These are phyloP conservation scores for Debaryomycetaceae sp. DNA, from an alignment of 1,139 yeast genomes.

Conservation along the genomic window DNA sequence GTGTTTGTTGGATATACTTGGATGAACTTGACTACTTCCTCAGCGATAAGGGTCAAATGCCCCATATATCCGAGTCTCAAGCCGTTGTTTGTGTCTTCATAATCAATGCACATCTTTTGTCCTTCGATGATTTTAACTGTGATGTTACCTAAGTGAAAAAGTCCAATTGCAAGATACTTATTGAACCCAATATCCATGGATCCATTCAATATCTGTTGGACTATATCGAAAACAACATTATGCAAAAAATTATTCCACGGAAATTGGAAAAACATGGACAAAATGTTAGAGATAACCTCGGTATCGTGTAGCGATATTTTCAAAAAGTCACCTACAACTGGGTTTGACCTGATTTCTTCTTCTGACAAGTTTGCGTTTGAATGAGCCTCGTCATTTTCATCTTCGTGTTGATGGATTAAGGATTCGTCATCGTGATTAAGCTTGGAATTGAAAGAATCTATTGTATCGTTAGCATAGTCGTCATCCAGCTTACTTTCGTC, in stretches of 20 bases:
- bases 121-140: conserved; percentile 81
- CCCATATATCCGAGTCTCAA: conserved; percentile 96
- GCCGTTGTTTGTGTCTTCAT: conserved; percentile 57
- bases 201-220: conserved; percentile 93
- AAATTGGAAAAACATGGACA: conserved; percentile 81
- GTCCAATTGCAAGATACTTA: conserved; percentile 80
- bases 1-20: conserved; percentile 65
- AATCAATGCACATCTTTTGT: conserved; percentile 69
- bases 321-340: conserved; percentile 87
- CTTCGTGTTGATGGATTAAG: conserved; percentile 21
- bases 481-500: conserved; percentile 11
- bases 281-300: conserved; percentile 70
- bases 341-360: conserved; percentile 56
- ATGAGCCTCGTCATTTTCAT: conserved; percentile 39
- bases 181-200: conserved; percentile 90
- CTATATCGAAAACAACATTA: conserved; percentile 95
- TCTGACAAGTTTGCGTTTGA: conserved; percentile 58
- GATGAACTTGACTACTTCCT: conserved; percentile 93
- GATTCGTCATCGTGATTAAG: conserved; percentile 22
- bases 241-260: conserved; percentile 99
- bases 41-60: conserved; percentile 90
- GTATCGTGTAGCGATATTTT: conserved; percentile 85
- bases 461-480: conserved; percentile 36
- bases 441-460: conserved; percentile 45
- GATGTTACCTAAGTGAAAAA: conserved; percentile 76